Conservation (phyloP, 148 eudicot species). For the Rhododendron williamsianum region DNA sequence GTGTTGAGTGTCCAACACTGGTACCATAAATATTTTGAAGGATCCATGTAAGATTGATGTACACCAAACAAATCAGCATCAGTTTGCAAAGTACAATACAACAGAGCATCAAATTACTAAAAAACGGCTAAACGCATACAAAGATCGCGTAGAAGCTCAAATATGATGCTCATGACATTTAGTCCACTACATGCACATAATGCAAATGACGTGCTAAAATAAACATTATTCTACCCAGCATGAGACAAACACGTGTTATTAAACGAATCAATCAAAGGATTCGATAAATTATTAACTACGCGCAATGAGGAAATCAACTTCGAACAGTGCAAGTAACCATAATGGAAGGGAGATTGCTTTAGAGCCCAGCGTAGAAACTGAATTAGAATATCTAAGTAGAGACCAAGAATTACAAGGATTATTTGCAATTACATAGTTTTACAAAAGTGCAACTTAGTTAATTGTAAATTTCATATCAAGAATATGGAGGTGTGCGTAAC, state of each 20-base stretch:
- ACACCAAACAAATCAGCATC: neutral
- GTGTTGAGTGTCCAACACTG: neutral
- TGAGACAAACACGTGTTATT: neutral
- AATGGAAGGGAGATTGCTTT: neutral
- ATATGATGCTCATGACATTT: neutral
- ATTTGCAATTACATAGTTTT: neutral
- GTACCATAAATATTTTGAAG: neutral
- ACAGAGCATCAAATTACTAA: neutral
- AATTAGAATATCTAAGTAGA: neutral
- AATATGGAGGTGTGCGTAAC: conserved; percentile 41
- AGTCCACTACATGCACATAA: neutral
- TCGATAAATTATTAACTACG: neutral
- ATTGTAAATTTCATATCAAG: neutral
- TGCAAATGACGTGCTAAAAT: neutral
- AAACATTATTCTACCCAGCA: neutral
- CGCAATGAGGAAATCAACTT: neutral
- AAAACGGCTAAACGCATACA: neutral
- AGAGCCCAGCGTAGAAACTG: neutral
- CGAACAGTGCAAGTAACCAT: neutral
- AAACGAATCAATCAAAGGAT: neutral
- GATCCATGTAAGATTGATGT: neutral
- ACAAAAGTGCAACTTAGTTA: neutral
- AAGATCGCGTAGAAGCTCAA: neutral
- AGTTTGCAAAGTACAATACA: neutral
- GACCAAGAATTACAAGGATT: neutral